These are phyloP conservation scores for Eucalyptus pauciflora DNA, from an alignment of 345 rosid genomes.

Conservation along the genomic window DNA sequence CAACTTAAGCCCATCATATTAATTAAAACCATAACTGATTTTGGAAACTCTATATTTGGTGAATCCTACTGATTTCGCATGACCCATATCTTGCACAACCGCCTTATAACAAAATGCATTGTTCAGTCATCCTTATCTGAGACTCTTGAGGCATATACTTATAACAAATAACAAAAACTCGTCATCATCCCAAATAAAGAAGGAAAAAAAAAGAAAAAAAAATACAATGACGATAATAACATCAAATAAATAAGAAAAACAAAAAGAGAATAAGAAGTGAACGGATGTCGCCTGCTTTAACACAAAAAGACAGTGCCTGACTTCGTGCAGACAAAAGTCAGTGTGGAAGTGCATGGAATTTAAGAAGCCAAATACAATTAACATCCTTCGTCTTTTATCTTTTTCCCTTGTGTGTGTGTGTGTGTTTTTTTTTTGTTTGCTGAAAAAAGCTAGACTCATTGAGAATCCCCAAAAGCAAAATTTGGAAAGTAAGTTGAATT, in stretches of 20 bases:
- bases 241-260: background rate
- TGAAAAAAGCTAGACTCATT: background rate
- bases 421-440: background rate
- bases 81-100: background rate
- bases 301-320: background rate
- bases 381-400: background rate
- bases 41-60: background rate
- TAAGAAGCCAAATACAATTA: background rate
- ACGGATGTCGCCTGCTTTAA: background rate
- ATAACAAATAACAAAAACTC: background rate
- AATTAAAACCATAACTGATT: no score
- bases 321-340: background rate
- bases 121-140: accelerated
- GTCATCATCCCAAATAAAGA: background rate
- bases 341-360: background rate
- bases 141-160: background rate
- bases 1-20: no score
- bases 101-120: background rate
- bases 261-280: background rate
- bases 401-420: background rate
- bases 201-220: accelerated
- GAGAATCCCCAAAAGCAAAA: background rate
- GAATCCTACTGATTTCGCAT: background rate
- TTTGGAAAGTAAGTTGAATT: background rate
- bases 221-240: accelerated